Conservation (phyloP, 768 basidiomycete genomes). For the Cyathus striatus region DNA sequence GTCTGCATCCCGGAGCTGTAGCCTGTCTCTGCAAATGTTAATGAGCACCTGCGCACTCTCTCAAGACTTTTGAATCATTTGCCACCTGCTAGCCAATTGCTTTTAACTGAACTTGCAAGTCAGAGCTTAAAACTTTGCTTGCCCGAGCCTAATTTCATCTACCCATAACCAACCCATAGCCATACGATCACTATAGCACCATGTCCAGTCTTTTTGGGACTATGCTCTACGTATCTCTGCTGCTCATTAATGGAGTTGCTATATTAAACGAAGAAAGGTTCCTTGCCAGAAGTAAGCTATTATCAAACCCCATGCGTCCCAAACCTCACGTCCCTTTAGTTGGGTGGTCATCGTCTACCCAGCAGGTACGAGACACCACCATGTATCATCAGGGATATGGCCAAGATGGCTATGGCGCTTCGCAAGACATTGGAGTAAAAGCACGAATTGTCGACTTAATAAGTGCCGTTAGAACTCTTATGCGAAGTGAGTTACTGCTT, state of each 20-base stretch:
- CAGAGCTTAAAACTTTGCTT: no score
- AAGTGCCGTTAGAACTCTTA: conserved; percentile 90
- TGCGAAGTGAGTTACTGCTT: conserved; percentile 73
- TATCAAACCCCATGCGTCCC: conserved; percentile 4
- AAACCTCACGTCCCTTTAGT: conserved; percentile 42
- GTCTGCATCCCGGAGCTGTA: no score
- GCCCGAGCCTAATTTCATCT: no score
- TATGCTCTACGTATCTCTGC: conserved; percentile 79
- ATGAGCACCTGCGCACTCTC: no score
- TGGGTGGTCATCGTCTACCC: conserved; percentile 76
- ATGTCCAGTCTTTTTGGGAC: conserved; percentile 49
- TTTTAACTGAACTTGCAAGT: no score
- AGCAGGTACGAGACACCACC: conserved; percentile 52
- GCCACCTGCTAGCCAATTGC: no score
- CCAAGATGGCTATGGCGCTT: conserved; percentile 51
- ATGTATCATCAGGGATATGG: conserved; percentile 67
- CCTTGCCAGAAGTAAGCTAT: conserved; percentile 76
- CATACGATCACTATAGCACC: no score
- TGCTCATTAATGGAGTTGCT: conserved; percentile 92
- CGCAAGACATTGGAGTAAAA: conserved; percentile 70
- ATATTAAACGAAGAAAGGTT: conserved; percentile 96
- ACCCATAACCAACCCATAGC: no score
- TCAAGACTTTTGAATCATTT: no score
- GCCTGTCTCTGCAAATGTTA: no score
- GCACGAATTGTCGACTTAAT: conserved; percentile 87